phyloP scores from a whole-genome alignment of 139 green algal genomes.

The Tetradesmus lagerheimii region DNA sequence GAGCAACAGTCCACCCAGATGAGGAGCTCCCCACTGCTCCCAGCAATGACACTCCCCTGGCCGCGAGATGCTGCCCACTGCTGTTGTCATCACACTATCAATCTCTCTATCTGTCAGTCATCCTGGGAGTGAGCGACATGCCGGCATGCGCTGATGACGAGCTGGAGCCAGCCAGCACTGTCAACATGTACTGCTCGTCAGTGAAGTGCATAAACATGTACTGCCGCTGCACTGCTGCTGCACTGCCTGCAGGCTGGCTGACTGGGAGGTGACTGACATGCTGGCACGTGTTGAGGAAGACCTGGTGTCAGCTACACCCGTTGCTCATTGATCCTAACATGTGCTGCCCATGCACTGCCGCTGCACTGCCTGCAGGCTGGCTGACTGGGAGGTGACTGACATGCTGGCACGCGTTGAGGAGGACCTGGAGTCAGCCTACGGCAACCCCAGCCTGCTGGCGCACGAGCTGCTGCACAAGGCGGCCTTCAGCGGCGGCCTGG shows the following conservation, averaged over 20 bases:
- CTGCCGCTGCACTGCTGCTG: background rate
- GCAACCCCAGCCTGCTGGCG: conserved; percentile 44
- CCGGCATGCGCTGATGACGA: too few species aligned
- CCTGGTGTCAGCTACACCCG: conserved; percentile 25
- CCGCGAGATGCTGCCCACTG: too few species aligned
- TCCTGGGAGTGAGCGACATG: too few species aligned
- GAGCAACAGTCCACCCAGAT: too few species aligned
- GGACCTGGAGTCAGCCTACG: conserved; percentile 46
- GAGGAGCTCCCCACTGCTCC: too few species aligned
- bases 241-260: conserved; percentile 46
- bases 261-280: conserved; percentile 65
- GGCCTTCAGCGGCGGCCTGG: conserved; percentile 49
- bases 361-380: conserved; percentile 31
- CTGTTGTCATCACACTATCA: too few species aligned
- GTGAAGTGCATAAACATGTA: too few species aligned
- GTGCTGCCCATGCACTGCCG: background rate
- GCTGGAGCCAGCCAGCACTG: too few species aligned
- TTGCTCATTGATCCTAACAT: background rate
- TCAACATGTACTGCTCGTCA: too few species aligned
- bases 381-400: conserved; percentile 67
- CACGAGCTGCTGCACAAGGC: conserved; percentile 67
- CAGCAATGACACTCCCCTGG: too few species aligned
- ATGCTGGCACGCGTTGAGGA: conserved; percentile 50
- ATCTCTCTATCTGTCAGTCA: too few species aligned
- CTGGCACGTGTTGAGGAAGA: conserved; percentile 53